Evolutionary conservation across 148 eudicot genomes (phyloP), one percentile per base, ranked within the genome.

Genomic region (Talinum fruticosum): DNA sequence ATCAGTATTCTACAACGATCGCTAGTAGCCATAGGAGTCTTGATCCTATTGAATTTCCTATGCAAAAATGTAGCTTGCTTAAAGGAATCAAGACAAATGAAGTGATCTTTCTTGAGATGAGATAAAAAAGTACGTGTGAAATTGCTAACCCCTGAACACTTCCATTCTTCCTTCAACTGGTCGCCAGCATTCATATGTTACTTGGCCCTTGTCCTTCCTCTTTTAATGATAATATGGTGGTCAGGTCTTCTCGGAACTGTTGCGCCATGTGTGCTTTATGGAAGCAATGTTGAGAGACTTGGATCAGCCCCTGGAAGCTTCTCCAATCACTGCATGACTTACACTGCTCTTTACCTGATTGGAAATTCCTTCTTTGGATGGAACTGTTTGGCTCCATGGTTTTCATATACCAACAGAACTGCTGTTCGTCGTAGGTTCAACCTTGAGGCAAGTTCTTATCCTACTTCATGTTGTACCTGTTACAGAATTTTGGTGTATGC

Each of bases 221-320:
- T 47, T 36, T 2, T 69, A 21, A 36, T 32, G 24, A 18, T 5
- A 3, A 51, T 37, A 18, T 72, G 73, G 36, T 73, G 26, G 36
- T 78, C 77, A 91, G 95, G 98, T 87, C 72, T 93, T 66, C 90
- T 93, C 74, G 98, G 98, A 79, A 85, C 84, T 78, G 84, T 93
- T 71, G 98, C 96, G 38, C 98, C 98, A 14, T 91, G 98, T 73
- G 90, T 91, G 80, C 90, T 93, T n/a, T 90, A 88, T 83, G 98
- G 91, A 86, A 84, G 88, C 87, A 93, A 87, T 85, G 91, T 76
- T 6, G 98, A 91, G 83, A 90, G 98, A 79, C 88, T 91, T 77
- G 91, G 87, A 59, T 85, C 90, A 78, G 73, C 78, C 59, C 86
- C 91, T 51, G 87, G 89, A 67, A 86, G 85, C 73, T 93, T 93